A percentile compares a stretch with the other conserved stretches of the same genome.
These are phyloP conservation scores for Diplotaxis tenuifolia DNA, from an alignment of 345 rosid species.

Conservation along the genomic window DNA sequence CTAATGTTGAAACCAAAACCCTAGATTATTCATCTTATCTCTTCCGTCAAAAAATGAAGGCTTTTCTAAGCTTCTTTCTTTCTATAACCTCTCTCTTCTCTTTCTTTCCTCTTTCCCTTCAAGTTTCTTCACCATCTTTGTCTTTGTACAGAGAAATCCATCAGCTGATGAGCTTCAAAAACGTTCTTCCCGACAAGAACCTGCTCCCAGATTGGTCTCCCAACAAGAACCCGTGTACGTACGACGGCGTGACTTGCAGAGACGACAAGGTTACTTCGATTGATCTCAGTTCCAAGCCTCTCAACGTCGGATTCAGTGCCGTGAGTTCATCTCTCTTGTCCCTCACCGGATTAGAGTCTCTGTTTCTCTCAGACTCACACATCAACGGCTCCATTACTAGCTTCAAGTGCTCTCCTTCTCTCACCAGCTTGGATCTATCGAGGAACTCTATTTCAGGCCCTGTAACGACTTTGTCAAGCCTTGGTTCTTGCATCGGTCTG, in stretches of 20 bases:
- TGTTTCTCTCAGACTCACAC: conserved; percentile 46
- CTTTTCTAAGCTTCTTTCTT: conserved; percentile 33
- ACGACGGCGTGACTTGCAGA: conserved; percentile 64
- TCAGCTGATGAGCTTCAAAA: conserved; percentile 64
- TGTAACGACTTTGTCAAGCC: conserved; percentile 43
- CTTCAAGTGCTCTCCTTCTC: conserved; percentile 62
- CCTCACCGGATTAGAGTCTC: conserved; percentile 53
- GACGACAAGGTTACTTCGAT: conserved; percentile 57
- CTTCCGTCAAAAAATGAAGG: conserved; percentile 23
- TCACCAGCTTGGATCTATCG: conserved; percentile 75
- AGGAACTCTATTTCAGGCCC: conserved; percentile 62
- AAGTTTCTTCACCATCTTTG: conserved; percentile 33
- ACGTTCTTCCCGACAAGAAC: conserved; percentile 44
- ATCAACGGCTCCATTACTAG: conserved; percentile 64
- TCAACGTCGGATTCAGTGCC: conserved; percentile 55
- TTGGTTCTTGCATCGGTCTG: conserved; percentile 57
- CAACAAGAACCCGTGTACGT: conserved; percentile 61
- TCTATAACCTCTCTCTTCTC: conserved; percentile 13
- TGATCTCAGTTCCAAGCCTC: conserved; percentile 43
- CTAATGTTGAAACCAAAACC: conserved; percentile 52
- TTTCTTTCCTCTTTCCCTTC: conserved; percentile 32
- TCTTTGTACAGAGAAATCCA: conserved; percentile 46
- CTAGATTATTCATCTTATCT: conserved; percentile 29
- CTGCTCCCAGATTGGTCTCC: conserved; percentile 60
- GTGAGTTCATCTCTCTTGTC: conserved; percentile 57